Conservation (phyloP, 1,284 basidiomycete species). For the Testicularia cyperi region DNA sequence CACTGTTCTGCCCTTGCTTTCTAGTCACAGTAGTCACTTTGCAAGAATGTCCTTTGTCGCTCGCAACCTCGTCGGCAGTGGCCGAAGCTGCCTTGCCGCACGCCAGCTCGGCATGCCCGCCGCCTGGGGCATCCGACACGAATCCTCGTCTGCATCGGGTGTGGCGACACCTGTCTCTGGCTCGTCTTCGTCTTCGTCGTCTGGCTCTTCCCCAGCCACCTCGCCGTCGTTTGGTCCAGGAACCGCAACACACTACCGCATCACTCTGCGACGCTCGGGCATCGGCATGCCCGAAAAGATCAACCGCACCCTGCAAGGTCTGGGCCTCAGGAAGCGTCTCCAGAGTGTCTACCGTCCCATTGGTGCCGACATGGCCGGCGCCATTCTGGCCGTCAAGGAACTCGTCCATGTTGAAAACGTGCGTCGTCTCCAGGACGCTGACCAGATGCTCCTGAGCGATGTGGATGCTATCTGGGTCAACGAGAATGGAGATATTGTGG, state of each 20-base stretch:
- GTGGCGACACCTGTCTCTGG: slow-evolving; percentile 14
- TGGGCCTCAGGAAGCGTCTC: slow-evolving; percentile 76
- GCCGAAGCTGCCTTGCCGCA: slow-evolving; percentile 13
- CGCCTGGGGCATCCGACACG: slow-evolving; percentile 32
- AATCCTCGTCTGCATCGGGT: slow-evolving; percentile 16
- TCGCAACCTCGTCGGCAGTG: slow-evolving; percentile 26
- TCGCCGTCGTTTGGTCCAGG: slow-evolving; percentile 5
- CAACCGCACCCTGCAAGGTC: slow-evolving; percentile 72
- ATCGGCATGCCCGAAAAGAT: slow-evolving; percentile 74
- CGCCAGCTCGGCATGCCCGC: slow-evolving; percentile 1
- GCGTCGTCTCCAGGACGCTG: slow-evolving; percentile 36
- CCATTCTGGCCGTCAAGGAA: slow-evolving; percentile 80
- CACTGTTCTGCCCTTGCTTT: neutral
- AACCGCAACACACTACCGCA: slow-evolving; percentile 73
- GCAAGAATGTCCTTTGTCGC: slow-evolving; percentile 21
- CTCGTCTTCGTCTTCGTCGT: slow-evolving; percentile 4
- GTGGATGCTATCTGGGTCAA: slow-evolving; percentile 55
- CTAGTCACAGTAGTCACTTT: too few relatives aligned
- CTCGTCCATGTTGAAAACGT: slow-evolving; percentile 83
- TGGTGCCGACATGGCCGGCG: slow-evolving; percentile 73
- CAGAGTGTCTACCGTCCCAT: slow-evolving; percentile 79
- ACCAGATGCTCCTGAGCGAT: slow-evolving; percentile 34
- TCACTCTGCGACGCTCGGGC: slow-evolving; percentile 77
- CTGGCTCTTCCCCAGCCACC: too few relatives aligned
- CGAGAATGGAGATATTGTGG: slow-evolving; percentile 54